Evolutionary conservation across 139 green algal genomes (phyloP).

Genomic region (Coelastrella sp.): DNA sequence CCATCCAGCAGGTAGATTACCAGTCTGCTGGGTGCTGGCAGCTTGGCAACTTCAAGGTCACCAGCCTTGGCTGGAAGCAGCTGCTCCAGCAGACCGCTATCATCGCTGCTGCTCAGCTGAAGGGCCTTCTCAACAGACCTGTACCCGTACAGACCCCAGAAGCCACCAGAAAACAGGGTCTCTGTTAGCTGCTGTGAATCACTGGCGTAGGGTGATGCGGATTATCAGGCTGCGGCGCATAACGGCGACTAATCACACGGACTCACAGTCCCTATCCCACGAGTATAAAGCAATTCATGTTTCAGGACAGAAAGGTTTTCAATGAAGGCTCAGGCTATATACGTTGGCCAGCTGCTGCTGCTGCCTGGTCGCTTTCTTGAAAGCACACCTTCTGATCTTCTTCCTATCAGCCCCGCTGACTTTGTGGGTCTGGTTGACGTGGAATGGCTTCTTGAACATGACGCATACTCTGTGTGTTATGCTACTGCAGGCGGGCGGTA

Average conservation of each 20-base stretch:
- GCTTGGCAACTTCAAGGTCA: constrained; percentile 68
- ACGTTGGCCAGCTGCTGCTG: constrained; percentile 12
- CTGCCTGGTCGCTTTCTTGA: not conserved
- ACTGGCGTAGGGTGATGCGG: no score
- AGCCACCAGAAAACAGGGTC: no score
- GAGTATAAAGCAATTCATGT: no score
- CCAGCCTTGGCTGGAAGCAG: constrained; percentile 73
- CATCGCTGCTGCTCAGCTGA: constrained; percentile 21
- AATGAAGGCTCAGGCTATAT: not conserved
- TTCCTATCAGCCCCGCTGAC: constrained; percentile 70
- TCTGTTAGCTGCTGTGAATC: no score
- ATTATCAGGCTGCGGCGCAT: no score
- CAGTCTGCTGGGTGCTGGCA: constrained; percentile 56
- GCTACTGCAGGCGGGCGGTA: no score
- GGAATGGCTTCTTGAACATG: constrained; percentile 49
- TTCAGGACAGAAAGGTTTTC: no score
- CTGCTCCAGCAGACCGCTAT: constrained; percentile 34
- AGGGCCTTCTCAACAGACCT: constrained; percentile 60
- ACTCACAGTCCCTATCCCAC: no score
- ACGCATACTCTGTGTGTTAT: no score
- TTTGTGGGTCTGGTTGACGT: constrained; percentile 49
- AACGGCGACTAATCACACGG: no score
- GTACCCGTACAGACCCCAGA: not conserved
- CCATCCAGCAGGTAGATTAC: constrained; percentile 63
- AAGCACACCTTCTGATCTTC: constrained; percentile 60